Evolutionary conservation across 805 yeast species (phyloP), one percentile per base, ranked within the genome.

Genomic region (Lachancea waltii): DNA sequence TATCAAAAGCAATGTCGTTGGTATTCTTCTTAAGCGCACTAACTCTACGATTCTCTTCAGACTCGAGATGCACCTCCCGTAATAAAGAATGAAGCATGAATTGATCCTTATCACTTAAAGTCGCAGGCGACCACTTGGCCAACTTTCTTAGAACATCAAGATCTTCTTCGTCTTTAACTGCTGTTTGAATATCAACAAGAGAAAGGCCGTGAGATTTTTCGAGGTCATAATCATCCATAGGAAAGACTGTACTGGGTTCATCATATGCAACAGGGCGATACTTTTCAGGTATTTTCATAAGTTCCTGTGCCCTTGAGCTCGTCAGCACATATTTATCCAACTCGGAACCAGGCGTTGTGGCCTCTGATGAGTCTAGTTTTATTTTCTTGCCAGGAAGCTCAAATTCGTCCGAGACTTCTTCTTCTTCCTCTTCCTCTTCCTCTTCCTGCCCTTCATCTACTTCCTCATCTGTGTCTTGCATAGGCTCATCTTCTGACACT

Each of bases 131-230:
- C 5, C 51, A 55, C 4, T 51, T 43, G 8, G 79, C 56, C 0
- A 75, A 64, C 38, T 69, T 66, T 38, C 67, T 65, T 15, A 84
- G 68, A 13, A 81, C 53, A 25, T 53, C 56, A 33, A 78, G 62
- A 57, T 87, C 97, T 55, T 89, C 95, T 1, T 74, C 77, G 52
- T 87, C 95, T 48, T 75, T 76, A 5, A 87, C 60, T 2, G 76
- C 40, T 2, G 58, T 53, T 45, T 80, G 82, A 3, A 85, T 46
- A 14, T 66, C 65, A 4, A 62, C 64, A 16, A 86, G 50, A 31
- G 46, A 42, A 5, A 54, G 11, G n/a, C 20, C 17, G 5, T 25
- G n/a, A 2, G 22, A 21, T 1, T 30, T 15, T 3, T 23, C 11
- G 8, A 13, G 25, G 11, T 42, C 42, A 33, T 30, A 23, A 8